Base-by-base conservation (phyloP, 1,139 yeast species). In the Diutina sp. region DNA sequence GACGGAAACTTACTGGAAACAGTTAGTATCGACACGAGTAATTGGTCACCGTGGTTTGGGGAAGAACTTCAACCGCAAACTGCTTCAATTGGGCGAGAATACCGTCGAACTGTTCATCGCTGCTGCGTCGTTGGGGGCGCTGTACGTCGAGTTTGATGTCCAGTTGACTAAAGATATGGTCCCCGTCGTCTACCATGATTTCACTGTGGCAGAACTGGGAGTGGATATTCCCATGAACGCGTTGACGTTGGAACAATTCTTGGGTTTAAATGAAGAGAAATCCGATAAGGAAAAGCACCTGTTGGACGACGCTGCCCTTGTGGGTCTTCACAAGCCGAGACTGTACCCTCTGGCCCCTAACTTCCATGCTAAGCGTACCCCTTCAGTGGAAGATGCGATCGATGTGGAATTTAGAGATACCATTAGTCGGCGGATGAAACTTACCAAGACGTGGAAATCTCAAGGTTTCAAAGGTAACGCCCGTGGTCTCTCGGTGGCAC, bases 41-140 rank as follows among this genome's bases (percentile, higher is more conserved):
- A 93, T 93, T 71, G 99, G 99, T 1, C 99, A 93, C 67, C 82
- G 99, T 65, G 99, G 99, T 7, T 75, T 90, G 62, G 99, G 99
- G 61, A 91, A 90, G 72, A 93, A 93, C 70, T 74, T 76, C 51
- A 79, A 80, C 55, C 79, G 85, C 56, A 84, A 83, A 61, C 87
- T 96, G 6, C 77, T 93, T 65, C 99, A 93, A 70, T 76, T 93
- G 60, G 99, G 99, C 51, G 99, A 93, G 66, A 93, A 93, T 66
- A 93, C 99, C 0, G 87, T 93, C 45, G 97, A 91, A 66, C 88
- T 96, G 1, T 93, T 93, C 63, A 88, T 93, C 66, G 96, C 97
- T 11, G 99, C 99, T 0, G 97, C 98, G 0, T 90, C 96, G 4
- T 74, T 93, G 62, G 99, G 99, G 46, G 93, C 93, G 1, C 84